A percentile compares a stretch with the other conserved stretches of the same genome.
These are phyloP conservation scores for Neurospora hispaniola DNA, from an alignment of 495 filamentous ascomycete genomes.

Conservation along the genomic window DNA sequence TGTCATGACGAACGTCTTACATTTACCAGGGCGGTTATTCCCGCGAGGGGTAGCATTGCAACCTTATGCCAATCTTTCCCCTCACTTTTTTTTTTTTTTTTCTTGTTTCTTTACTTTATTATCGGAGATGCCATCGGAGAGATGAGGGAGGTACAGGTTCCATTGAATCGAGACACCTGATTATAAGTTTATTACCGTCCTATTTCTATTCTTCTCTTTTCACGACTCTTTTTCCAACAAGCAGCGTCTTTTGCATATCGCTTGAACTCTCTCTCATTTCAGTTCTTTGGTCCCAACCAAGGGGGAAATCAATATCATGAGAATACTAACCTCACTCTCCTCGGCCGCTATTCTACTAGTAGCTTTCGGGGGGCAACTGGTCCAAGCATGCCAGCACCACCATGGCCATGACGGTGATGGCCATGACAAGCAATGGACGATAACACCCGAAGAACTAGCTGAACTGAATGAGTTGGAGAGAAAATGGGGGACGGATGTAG, in stretches of 20 bases:
- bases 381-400: constrained; percentile 13
- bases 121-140: background rate
- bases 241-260: background rate
- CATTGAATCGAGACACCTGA: background rate
- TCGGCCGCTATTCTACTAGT: background rate
- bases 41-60: background rate
- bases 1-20: background rate
- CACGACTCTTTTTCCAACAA: background rate
- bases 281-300: background rate
- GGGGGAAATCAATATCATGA: background rate
- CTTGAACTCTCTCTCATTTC: background rate
- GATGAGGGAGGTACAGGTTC: background rate
- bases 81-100: background rate
- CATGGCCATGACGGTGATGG: background rate
- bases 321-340: background rate
- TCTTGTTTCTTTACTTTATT: background rate
- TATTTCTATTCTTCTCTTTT: background rate
- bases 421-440: constrained; percentile 19
- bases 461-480: constrained; percentile 43
- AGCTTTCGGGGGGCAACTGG: background rate
- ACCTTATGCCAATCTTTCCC: background rate
- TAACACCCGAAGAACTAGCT: constrained; percentile 27
- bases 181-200: background rate
- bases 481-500: constrained; percentile 46
- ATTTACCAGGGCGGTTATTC: background rate